Evolutionary conservation across 768 basidiomycete species (phyloP).

Genomic region (Melanogaster broomeanus): DNA sequence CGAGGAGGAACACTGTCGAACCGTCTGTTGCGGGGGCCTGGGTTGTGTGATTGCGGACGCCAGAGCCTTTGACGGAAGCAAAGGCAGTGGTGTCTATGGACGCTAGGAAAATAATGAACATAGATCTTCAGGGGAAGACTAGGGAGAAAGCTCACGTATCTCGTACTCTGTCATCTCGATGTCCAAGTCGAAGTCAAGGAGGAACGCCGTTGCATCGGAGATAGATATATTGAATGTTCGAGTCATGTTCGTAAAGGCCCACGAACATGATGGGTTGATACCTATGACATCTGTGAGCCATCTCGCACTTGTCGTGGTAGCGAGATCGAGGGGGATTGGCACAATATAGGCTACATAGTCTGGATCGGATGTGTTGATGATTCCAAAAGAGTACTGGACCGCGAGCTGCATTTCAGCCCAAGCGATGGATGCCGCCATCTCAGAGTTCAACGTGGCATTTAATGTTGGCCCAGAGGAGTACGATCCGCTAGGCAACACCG

Average conservation of each 20-base stretch:
- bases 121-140: background rate
- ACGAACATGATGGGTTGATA: conserved; percentile 28
- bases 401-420: conserved; percentile 28
- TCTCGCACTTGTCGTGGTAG: conserved; percentile 19
- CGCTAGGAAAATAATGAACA: too few relatives aligned
- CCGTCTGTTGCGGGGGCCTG: too few relatives aligned
- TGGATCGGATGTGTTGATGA: conserved; percentile 10
- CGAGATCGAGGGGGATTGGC: conserved; percentile 19
- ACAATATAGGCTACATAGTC: conserved; percentile 19
- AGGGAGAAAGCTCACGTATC: conserved; percentile 5
- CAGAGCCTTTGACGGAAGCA: conserved; percentile 5
- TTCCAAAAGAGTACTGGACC: conserved; percentile 25
- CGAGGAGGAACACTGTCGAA: too few relatives aligned
- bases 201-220: conserved; percentile 15
- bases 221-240: conserved; percentile 8
- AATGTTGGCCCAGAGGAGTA: background rate
- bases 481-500: conserved; percentile 8
- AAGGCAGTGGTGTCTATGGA: background rate
- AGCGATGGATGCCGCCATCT: conserved; percentile 16
- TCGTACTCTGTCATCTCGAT: conserved; percentile 1
- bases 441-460: conserved; percentile 9
- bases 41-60: conserved; percentile 24
- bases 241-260: conserved; percentile 29
- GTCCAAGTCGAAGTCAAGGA: conserved; percentile 19
- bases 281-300: conserved; percentile 31